A percentile compares a stretch with the other conserved stretches of the same genome.
phyloP scores from a whole-genome alignment of 805 yeast species.

The Metschnikowia orientalis region DNA sequence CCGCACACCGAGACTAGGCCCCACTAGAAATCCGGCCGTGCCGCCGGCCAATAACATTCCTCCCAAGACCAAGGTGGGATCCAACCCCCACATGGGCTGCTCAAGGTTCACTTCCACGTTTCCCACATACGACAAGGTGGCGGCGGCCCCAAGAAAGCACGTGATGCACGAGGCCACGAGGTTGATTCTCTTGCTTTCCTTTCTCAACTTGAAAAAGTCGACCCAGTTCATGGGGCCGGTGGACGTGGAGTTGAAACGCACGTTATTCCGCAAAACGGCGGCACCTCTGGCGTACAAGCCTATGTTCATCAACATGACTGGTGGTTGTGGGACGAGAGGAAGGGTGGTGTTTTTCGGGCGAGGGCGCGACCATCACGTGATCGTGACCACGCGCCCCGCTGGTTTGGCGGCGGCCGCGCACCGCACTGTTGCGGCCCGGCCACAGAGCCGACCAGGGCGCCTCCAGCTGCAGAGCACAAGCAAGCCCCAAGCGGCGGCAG shows the following conservation, averaged over 20 bases:
- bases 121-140: constrained; percentile 73
- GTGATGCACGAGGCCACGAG: constrained; percentile 63
- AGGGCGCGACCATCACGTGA: too few relatives aligned
- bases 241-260: constrained; percentile 23
- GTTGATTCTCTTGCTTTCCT: constrained; percentile 68
- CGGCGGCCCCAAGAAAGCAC: constrained; percentile 58
- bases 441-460: too few relatives aligned
- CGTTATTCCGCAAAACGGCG: constrained; percentile 3
- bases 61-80: constrained; percentile 76
- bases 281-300: constrained; percentile 14
- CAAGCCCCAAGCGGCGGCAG: too few relatives aligned
- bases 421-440: too few relatives aligned
- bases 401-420: too few relatives aligned
- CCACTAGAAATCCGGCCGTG: constrained; percentile 71
- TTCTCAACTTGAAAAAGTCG: constrained; percentile 71
- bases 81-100: constrained; percentile 79
- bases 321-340: too few relatives aligned
- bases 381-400: too few relatives aligned
- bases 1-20: constrained; percentile 75
- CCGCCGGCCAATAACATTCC: constrained; percentile 72
- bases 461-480: too few relatives aligned
- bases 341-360: too few relatives aligned
- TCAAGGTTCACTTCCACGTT: constrained; percentile 85
- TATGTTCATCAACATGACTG: constrained; percentile 7
- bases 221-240: constrained; percentile 58